Evolutionary conservation across 495 filamentous ascomycete species (phyloP).

Genomic region (Penicillium pancosmium): DNA sequence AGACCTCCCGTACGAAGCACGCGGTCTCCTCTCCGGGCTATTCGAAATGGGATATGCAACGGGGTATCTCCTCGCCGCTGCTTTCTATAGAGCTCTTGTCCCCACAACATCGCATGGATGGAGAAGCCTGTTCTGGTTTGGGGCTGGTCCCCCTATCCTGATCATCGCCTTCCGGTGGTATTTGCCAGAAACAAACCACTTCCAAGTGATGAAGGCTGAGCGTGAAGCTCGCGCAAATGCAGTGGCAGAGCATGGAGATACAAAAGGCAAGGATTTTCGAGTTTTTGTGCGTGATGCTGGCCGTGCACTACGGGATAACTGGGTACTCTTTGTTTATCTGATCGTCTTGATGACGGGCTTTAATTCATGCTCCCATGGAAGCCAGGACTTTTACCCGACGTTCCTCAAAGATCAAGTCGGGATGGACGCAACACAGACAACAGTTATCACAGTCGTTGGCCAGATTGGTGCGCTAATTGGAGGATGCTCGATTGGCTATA

Average conservation of each 20-base stretch:
- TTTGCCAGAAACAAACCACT: constrained; percentile 66
- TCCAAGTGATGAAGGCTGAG: constrained; percentile 35
- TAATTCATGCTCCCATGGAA: constrained; percentile 44
- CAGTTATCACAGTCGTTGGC: constrained; percentile 40
- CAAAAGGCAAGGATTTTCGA: constrained; percentile 17
- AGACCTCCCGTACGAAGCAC: constrained; percentile 67
- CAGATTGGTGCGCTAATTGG: constrained; percentile 31
- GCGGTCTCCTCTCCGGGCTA: constrained; percentile 71
- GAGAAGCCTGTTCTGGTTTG: constrained; percentile 78
- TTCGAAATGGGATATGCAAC: constrained; percentile 77
- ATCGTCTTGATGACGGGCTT: constrained; percentile 47
- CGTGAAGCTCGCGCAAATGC: constrained; percentile 27
- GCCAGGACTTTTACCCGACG: constrained; percentile 50
- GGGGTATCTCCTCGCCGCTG: constrained; percentile 72
- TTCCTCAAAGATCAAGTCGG: constrained; percentile 42
- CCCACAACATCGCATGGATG: constrained; percentile 65
- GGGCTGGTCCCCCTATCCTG: constrained; percentile 67
- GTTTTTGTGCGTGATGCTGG: constrained; percentile 32
- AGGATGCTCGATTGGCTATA: constrained; percentile 36
- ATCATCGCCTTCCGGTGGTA: constrained; percentile 70
- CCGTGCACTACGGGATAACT: constrained; percentile 35
- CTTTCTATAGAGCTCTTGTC: constrained; percentile 67
- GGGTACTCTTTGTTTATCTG: constrained; percentile 46
- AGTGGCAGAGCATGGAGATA: constrained; percentile 1
- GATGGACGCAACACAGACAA: constrained; percentile 32